Evolutionary conservation across 495 filamentous ascomycete genomes (phyloP), one percentile per base, ranked within the genome.

Genomic region (Tuber magnatum): DNA sequence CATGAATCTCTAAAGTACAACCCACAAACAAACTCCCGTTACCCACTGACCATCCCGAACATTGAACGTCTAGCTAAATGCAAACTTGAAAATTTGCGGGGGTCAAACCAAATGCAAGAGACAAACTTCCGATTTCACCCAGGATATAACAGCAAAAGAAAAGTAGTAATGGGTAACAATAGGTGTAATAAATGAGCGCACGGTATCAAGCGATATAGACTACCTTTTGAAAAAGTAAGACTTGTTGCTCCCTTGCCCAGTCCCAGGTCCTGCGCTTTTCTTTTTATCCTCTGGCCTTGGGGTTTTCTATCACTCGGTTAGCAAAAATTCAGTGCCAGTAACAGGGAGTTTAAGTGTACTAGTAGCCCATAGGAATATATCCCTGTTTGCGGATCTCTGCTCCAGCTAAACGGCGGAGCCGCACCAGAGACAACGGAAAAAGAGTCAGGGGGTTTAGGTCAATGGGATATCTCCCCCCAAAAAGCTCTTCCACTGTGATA

Each of bases 171-270:
- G 8, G 51, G 51, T 22, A 1, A 16, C 9, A 61, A 32, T 61
- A n/a, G 51, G 12, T 56, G 32, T 28, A 28, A 61, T 5, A 61
- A 61, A n/a, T 12, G n/a, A 61, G n/a, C n/a, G n/a, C n/a, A 32
- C 9, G n/a, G 2, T 32, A 61, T 32, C 12, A 0, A 61, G 51
- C n/a, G 3, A 61, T 32, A 7, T 28, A 28, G 51, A 61, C 32
- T 83, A 91, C 82, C 94, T 97, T 86, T 97, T 98, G 20, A 86
- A 87, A 85, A 98, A 97, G 84, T 97, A 98, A 3, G 90, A 92
- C 92, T 93, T 97, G 81, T 97, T 97, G 83, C 88, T 97, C 16
- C 94, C n/a, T n/a, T n/a, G n/a, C n/a, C n/a, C n/a, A n/a, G n/a
- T n/a, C n/a, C n/a, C n/a, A n/a, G n/a, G n/a, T n/a, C n/a, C n/a